Conservation (phyloP, 2,329 filamentous ascomycete species). For the Colletotrichum zoysiae region DNA sequence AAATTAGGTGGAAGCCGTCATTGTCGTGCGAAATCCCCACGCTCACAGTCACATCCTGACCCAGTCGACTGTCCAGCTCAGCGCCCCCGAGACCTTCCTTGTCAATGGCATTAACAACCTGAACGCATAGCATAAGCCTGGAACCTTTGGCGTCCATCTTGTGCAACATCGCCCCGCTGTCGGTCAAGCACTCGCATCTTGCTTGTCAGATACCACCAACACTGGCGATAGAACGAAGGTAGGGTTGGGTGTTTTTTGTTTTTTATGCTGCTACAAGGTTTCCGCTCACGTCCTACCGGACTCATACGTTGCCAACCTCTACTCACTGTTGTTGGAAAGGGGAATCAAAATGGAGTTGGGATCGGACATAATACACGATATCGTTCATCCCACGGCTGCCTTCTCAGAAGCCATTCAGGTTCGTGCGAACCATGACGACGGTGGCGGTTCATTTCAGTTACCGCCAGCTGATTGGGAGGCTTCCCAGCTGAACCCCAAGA, state of each 20-base stretch:
- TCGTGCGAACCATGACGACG: background rate
- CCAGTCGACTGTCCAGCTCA: slow-evolving; percentile 5
- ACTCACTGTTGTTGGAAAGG: slow-evolving; percentile 46
- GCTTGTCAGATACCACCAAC: background rate
- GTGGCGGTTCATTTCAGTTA: slow-evolving; percentile 9
- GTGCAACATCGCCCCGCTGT: slow-evolving; percentile 20
- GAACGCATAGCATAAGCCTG: background rate
- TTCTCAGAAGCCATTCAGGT: slow-evolving; percentile 48
- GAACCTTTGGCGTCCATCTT: background rate
- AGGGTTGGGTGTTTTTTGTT: too few species aligned
- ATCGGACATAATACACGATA: slow-evolving; percentile 64
- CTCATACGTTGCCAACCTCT: slow-evolving; percentile 35
- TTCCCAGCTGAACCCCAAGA: slow-evolving; percentile 70
- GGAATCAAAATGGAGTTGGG: slow-evolving; percentile 70
- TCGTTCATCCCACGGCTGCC: slow-evolving; percentile 70
- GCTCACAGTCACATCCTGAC: slow-evolving; percentile 7
- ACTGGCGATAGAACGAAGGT: background rate
- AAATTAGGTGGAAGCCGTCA: slow-evolving; percentile 29
- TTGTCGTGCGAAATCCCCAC: slow-evolving; percentile 26
- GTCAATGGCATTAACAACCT: slow-evolving; percentile 12
- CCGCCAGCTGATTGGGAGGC: slow-evolving; percentile 54
- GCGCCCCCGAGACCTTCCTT: background rate
- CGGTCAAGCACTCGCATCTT: background rate
- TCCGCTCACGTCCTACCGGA: background rate
- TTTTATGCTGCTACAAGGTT: background rate